These are phyloP conservation scores for Xylaria curta DNA, from an alignment of 495 filamentous ascomycete species.

Conservation along the genomic window DNA sequence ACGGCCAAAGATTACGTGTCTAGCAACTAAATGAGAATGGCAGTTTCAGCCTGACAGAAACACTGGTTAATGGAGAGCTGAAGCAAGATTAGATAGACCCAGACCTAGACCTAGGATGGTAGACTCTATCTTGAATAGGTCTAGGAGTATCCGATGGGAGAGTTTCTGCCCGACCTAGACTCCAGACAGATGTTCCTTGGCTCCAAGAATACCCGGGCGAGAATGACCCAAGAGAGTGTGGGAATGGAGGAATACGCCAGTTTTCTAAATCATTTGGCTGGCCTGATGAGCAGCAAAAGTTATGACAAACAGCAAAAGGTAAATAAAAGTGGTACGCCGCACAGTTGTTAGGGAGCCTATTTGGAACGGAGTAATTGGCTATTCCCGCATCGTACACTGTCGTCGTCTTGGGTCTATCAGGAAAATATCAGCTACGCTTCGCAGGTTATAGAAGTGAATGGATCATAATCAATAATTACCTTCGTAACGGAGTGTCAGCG, in stretches of 20 bases:
- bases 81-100: constrained; percentile 18
- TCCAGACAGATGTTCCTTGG: not conserved
- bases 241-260: not conserved
- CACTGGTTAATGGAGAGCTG: not conserved
- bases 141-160: constrained; percentile 6
- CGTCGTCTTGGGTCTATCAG: constrained; percentile 11
- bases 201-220: not conserved
- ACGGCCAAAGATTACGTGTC: not conserved
- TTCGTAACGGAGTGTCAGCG: constrained; percentile 30
- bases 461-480: constrained; percentile 1
- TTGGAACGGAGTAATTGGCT: not conserved
- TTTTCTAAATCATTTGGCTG: not conserved
- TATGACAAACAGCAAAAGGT: constrained; percentile 24
- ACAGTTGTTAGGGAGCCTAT: not conserved
- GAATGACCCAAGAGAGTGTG: not conserved
- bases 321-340: constrained; percentile 29
- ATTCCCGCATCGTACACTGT: constrained; percentile 21
- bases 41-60: not conserved
- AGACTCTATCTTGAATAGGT: constrained; percentile 6
- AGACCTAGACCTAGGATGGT: constrained; percentile 16
- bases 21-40: not conserved
- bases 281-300: not conserved
- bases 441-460: not conserved
- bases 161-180: constrained; percentile 10
- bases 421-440: not conserved